Percentiles rank a stretch among this genome's conserved stretches.
Evolutionary conservation across 2,329 filamentous ascomycete genomes (phyloP).

Genomic region (Penicillium occitanis): DNA sequence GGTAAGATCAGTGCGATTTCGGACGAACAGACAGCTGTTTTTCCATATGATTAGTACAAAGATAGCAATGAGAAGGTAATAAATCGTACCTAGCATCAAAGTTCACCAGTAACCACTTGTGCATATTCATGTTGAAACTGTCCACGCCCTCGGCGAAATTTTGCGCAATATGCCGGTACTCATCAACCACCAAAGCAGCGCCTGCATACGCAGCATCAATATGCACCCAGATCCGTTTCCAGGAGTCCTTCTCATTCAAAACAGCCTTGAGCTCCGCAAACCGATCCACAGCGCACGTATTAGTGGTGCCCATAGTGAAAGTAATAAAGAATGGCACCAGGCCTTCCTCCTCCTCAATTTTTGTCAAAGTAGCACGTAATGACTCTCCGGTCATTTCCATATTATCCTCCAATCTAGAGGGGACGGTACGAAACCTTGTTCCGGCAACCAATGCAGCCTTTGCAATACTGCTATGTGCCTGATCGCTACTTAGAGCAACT

Average conservation of each 20-base stretch:
- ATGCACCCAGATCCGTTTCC: slow-evolving; percentile 78
- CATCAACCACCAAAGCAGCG: slow-evolving; percentile 75
- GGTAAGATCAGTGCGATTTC: slow-evolving; percentile 72
- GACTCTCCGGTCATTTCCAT: slow-evolving; percentile 68
- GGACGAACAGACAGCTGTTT: slow-evolving; percentile 72
- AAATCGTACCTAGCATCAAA: slow-evolving; percentile 64
- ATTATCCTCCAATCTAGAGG: slow-evolving; percentile 61
- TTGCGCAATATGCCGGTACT: slow-evolving; percentile 68
- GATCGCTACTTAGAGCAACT: slow-evolving; percentile 76
- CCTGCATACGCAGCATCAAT: slow-evolving; percentile 93
- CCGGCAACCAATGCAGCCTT: slow-evolving; percentile 87
- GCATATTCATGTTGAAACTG: slow-evolving; percentile 92
- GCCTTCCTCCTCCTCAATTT: slow-evolving; percentile 65
- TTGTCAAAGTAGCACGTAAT: slow-evolving; percentile 62
- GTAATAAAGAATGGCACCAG: slow-evolving; percentile 86
- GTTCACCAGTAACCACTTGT: slow-evolving; percentile 95
- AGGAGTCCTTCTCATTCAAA: slow-evolving; percentile 44
- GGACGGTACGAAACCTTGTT: slow-evolving; percentile 72
- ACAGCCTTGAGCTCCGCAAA: slow-evolving; percentile 67
- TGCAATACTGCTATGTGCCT: slow-evolving; percentile 78
- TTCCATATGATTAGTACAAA: not conserved
- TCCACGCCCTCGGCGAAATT: slow-evolving; percentile 66
- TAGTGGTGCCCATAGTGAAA: slow-evolving; percentile 79
- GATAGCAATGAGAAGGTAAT: no score
- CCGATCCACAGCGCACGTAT: slow-evolving; percentile 83